Base-by-base conservation (phyloP, 1,284 basidiomycete genomes). In the Cystobasidium slooffiae region DNA sequence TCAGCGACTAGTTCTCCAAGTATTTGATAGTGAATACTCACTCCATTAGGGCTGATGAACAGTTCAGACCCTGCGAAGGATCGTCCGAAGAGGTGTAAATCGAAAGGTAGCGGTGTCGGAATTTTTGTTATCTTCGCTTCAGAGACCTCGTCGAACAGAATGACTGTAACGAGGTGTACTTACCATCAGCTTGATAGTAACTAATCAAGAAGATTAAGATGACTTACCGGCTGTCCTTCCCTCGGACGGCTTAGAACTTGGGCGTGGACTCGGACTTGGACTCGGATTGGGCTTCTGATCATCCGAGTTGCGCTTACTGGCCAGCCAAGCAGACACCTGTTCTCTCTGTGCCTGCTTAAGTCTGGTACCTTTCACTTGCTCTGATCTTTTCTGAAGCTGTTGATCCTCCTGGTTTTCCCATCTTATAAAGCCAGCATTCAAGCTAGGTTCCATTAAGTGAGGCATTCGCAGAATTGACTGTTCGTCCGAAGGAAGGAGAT, bases 41-140 rank as follows among this genome's bases (percentile, higher is more conserved):
- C 55, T 22, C 55, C 55, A 37, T 56, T 56, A 56, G n/a, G 14
- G 16, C 18, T n/a, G 55, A 56, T 37, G 24, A 31, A 56, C 14
- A 56, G 14, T 14, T 56, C 55, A 37, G 55, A 56, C 24, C 55
- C 55, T 1, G 16, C 18, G 31, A 56, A 56, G 14, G 55, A 18
- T 22, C 55, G 16, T 20, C 55, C 55, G 24, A 56, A 56, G 24
- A 56, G 55, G 14, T 56, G 18, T 18, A 56, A 14, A 37, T 56
- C 55, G 24, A 56, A 56, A 1, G 55, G 3, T 8, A 56, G 24
- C 31, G 55, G 14, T n/a, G 18, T n/a, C 16, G 55, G 55, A 4
- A 56, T n/a, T 2, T 8, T 56, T 18, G 24, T 22, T 20, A 22
- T 56, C n/a, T 20, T n/a, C 12, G 14, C 55, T 2, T 56, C 55